phyloP scores from a whole-genome alignment of 352 stramenopile species.

The Phytophthora lateralis region DNA sequence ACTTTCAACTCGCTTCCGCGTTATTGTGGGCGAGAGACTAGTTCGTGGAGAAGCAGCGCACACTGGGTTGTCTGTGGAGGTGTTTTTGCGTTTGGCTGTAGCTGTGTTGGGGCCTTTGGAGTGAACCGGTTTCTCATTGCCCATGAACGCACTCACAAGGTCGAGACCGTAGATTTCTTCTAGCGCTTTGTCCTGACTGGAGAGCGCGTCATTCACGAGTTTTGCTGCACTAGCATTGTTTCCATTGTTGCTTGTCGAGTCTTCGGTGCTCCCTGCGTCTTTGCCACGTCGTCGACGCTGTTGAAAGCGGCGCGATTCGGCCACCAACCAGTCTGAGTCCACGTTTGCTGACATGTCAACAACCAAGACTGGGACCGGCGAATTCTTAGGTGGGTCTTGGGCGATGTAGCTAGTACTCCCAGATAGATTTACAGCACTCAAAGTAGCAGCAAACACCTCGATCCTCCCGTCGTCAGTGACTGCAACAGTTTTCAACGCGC shows the following conservation, averaged over 20 bases:
- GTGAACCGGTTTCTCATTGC: conserved; percentile 14
- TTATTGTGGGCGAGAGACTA: conserved; percentile 91
- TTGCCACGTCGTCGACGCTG: conserved; percentile 21
- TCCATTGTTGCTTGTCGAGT: conserved; percentile 21
- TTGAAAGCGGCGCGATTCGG: conserved; percentile 34
- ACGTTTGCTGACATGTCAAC: conserved; percentile 61
- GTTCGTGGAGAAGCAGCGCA: conserved; percentile 54
- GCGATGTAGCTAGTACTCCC: conserved; percentile 5
- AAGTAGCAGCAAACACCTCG: conserved; percentile 46
- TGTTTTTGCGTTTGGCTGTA: conserved; percentile 9
- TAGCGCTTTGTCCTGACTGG: conserved; percentile 35
- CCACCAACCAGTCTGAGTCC: conserved; percentile 41
- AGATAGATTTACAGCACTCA: conserved; percentile 1
- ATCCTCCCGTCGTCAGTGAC: conserved; percentile 56
- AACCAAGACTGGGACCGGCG: conserved; percentile 31
- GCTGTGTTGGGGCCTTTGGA: neutral
- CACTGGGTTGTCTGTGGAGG: conserved; percentile 4
- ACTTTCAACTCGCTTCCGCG: conserved; percentile 37
- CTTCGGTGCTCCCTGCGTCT: conserved; percentile 4
- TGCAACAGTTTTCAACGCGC: conserved; percentile 41
- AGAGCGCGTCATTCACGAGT: conserved; percentile 19
- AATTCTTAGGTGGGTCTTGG: conserved; percentile 8
- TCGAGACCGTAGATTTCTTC: conserved; percentile 73
- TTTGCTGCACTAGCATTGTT: conserved; percentile 10
- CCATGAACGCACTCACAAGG: conserved; percentile 50